Base-by-base conservation (phyloP, 495 filamentous ascomycete genomes). In the Tuber umbilicatum region DNA sequence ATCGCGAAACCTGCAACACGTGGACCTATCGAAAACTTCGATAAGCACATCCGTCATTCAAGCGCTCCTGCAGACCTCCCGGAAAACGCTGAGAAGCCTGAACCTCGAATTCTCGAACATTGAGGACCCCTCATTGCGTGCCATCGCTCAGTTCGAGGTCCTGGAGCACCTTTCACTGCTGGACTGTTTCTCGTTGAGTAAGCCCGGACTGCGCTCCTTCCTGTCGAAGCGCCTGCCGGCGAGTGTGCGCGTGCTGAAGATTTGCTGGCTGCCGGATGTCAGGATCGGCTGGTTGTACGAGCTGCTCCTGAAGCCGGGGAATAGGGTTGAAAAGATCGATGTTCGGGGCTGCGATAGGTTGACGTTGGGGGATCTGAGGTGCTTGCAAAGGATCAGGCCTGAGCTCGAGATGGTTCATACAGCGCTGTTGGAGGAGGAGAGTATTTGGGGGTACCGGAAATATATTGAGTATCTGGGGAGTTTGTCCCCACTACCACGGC, bases 221-320 rank as follows among this genome's bases (percentile, higher is more conserved):
- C 72, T 81, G 31, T 60, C 55, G 16, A 80, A 80, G 19, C 70
- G 79, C 7, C 67, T 81, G 27, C 80, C 80, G 31, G 68, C 38
- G 41, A 76, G 70, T 16, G 71, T 81, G 35, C 68, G 47, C 21
- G 69, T n/a, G 27, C 27, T 81, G 14, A 71, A 72, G 23, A 55
- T 81, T 27, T 73, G 76, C 37, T 79, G 74, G 71, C 64, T 79
- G 37, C 37, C 70, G 35, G 80, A 79, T 39, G 76, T 81, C 16
- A 81, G 77, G 69, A 71, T 79, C 1, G 73, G 73, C 2, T 81
- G 79, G 79, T 39, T 81, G 31, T 70, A 71, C 35, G 80, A 81
- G 43, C 41, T 81, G 79, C 39, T 81, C 35, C 60, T 68, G 39
- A 73, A 45, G 7, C 41, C 70, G 19, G 50, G 67, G 14, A 47